Conservation (phyloP, 2,329 filamentous ascomycete species). For the Trichoderma cornu-damae region DNA sequence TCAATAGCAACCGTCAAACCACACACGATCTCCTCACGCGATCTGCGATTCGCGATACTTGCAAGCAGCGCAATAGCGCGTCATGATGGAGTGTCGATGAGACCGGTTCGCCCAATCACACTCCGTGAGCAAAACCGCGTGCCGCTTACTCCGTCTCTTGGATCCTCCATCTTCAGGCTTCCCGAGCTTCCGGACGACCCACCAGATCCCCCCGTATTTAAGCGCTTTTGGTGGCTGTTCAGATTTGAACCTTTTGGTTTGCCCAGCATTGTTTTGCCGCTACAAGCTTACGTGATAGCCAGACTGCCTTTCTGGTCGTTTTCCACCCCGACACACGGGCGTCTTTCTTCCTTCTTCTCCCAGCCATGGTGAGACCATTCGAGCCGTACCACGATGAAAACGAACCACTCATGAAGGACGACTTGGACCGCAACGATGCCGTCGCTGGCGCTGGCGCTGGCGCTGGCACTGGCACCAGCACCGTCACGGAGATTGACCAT, state of each 20-base stretch:
- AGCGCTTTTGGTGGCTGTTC: background rate
- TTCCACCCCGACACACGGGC: background rate
- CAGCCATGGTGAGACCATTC: conserved; percentile 30
- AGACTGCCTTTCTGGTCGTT: background rate
- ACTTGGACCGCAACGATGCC: conserved; percentile 31
- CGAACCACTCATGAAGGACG: conserved; percentile 38
- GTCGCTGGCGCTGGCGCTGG: conserved; percentile 19
- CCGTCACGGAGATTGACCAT: conserved; percentile 28
- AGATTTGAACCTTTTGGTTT: background rate
- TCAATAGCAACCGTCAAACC: background rate
- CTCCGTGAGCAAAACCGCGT: conserved; percentile 1
- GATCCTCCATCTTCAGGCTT: background rate
- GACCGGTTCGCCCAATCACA: conserved; percentile 4
- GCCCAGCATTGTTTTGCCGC: background rate
- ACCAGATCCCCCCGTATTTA: conserved; percentile 13
- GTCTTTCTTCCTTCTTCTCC: background rate
- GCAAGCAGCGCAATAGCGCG: background rate
- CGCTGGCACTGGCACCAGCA: conserved; percentile 22
- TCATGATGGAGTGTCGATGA: background rate
- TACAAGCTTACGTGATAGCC: conserved; percentile 8
- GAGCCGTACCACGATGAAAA: conserved; percentile 33
- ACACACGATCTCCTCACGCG: background rate
- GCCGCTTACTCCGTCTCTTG: conserved; percentile 7
- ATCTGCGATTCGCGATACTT: background rate
- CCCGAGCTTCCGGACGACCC: conserved; percentile 17